Base-by-base conservation (phyloP, 306 rosid species). In the Castanea crenata region DNA sequence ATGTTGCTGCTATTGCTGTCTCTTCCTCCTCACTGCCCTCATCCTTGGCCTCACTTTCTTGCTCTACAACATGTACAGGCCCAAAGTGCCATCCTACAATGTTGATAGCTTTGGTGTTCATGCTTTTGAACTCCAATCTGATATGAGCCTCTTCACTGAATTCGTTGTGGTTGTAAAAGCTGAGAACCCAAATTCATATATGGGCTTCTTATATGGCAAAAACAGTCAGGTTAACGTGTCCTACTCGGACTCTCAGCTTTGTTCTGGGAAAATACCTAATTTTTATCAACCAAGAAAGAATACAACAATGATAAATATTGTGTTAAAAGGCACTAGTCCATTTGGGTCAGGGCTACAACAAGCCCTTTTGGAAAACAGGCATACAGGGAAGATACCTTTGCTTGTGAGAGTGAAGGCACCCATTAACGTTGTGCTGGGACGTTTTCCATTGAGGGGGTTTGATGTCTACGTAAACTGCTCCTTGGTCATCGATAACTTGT, bases 231-330 rank as follows among this genome's bases (percentile, higher is more conserved):
- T 86, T 46, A n/a, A 5, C 32, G 46, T 91, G 16, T 5, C n/a
- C 23, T 92, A 87, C 67, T 74, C 75, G 3, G 85, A 77, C 3
- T 4, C 84, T 1, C 1, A 7, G 55, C 38, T 92, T 20, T 73
- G 79, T 27, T 27, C 54, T 1, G 92, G 94, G 12, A 6, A 74
- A 29, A 55, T 90, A 6, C 80, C 84, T 0, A 23, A 69, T 70
- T 86, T 88, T 49, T 27, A 69, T 67, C 92, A 88, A 46, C 88
- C 86, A 7, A 64, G 62, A 6, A 80, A 74, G 74, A 87, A 85
- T 23, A 65, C 5, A 58, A 78, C 91, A 16, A 57, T 0, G 18
- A 11, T 88, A 0, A 79, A 57, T 2, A 65, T 88, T 32, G 55
- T 0, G 11, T 55, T 90, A 73, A 85, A 77, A 16, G 94, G 94